Base-by-base conservation (phyloP, 331 rosid species). In the Pyrus hybrid region DNA sequence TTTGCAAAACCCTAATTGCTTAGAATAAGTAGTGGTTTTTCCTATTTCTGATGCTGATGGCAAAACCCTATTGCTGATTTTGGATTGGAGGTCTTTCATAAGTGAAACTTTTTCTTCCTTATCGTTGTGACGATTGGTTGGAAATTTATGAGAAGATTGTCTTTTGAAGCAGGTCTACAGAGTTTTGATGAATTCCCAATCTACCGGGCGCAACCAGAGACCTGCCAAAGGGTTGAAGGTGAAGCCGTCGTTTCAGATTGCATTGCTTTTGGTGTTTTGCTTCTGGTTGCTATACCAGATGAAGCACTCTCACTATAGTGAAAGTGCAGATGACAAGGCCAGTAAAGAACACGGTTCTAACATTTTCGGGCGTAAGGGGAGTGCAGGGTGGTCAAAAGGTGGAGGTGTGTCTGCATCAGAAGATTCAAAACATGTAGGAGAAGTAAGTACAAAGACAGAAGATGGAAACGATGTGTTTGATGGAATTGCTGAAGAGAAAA, bases 231-330 rank as follows among this genome's bases (percentile, higher is more conserved):
- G 81, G 70, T 51, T 63, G 17, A 76, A 53, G 72, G 69, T 74
- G 67, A 83, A 76, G 70, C 87, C 65, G 62, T 76, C 73, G 37
- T 72, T 89, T 63, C 83, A 74, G 78, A 58, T 76, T 56, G 79
- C 72, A 33, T 47, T 85, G 65, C n/a, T 85, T 73, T 70, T 87
- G 87, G 83, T 54, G 63, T 77, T 41, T 45, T 83, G 85, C 78
- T 57, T 74, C 28, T 87, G 90, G 91, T 68, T 85, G 83, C 58
- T 82, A 3, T 87, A 82, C 83, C 90, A 89, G 75, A 60, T 79
- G 47, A 69, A 78, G 65, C 45, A 79, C 21, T 82, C 90, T 17
- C 49, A 29, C 75, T 71, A 54, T 26, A 71, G 51, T 32, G 47
- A 62, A 20, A 29, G 30, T 29, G 47, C 35, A 20, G n/a, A 56